Evolutionary conservation across 1,284 basidiomycete species (phyloP).

Genomic region (Kalmanozyma brasiliensis): DNA sequence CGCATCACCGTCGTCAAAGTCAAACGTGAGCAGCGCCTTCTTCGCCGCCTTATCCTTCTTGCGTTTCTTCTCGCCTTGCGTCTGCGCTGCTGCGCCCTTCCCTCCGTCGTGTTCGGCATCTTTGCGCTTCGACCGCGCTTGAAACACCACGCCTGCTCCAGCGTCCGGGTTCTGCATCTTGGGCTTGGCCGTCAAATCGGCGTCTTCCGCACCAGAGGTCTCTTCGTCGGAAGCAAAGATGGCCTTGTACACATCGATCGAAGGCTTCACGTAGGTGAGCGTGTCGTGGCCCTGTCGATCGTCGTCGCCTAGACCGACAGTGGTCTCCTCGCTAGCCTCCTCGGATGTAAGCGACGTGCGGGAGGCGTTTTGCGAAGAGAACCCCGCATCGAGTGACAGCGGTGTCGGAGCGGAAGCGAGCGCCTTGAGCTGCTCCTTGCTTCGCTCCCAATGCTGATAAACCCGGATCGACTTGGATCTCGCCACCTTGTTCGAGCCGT

Average conservation of each 20-base stretch:
- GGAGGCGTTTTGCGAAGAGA: slow-evolving; percentile 9
- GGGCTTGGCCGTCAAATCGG: slow-evolving; percentile 65
- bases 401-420: slow-evolving; percentile 28
- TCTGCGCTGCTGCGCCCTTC: slow-evolving; percentile 76
- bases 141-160: slow-evolving; percentile 21
- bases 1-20: slow-evolving; percentile 70
- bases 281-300: slow-evolving; percentile 85
- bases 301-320: slow-evolving; percentile 86
- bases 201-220: slow-evolving; percentile 83
- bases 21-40: slow-evolving; percentile 32
- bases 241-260: slow-evolving; percentile 91
- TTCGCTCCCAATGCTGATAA: slow-evolving; percentile 43
- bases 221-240: slow-evolving; percentile 74
- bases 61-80: slow-evolving; percentile 75
- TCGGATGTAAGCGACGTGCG: not conserved
- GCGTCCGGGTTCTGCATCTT: slow-evolving; percentile 32
- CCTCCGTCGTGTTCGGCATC: not conserved
- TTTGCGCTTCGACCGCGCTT: slow-evolving; percentile 24
- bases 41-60: slow-evolving; percentile 25
- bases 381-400: slow-evolving; percentile 51
- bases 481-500: slow-evolving; percentile 15
- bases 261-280: slow-evolving; percentile 84
- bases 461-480: slow-evolving; percentile 9
- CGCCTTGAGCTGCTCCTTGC: slow-evolving; percentile 25
- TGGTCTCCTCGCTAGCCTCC: not conserved